Conservation (phyloP, 352 stramenopile genomes). For the Achlya hypogyna region DNA sequence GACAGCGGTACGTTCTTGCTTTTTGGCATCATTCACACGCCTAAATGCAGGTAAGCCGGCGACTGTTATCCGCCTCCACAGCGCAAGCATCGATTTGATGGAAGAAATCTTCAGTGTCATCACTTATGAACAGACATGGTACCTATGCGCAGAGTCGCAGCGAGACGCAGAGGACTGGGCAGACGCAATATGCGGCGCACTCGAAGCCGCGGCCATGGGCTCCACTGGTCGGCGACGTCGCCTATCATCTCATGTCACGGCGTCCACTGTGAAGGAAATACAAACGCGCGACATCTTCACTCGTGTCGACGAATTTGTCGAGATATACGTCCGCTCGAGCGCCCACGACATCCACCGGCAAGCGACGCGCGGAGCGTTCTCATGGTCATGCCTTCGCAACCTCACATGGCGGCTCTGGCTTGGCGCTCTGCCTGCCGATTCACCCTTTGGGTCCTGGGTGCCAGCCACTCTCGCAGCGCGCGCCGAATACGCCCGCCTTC, state of each 20-base stretch:
- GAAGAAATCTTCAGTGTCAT: slow-evolving; percentile 74
- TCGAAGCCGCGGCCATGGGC: slow-evolving; percentile 33
- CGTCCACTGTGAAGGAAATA: slow-evolving; percentile 44
- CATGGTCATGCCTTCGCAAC: slow-evolving; percentile 65
- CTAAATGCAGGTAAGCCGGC: slow-evolving; percentile 21
- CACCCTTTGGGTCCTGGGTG: slow-evolving; percentile 43
- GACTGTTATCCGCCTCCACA: slow-evolving; percentile 51
- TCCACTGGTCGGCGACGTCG: slow-evolving; percentile 23
- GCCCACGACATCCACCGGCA: slow-evolving; percentile 39
- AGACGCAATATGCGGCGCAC: slow-evolving; percentile 45
- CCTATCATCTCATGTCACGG: slow-evolving; percentile 35
- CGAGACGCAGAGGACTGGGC: slow-evolving; percentile 54
- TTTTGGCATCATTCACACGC: background rate
- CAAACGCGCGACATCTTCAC: slow-evolving; percentile 42
- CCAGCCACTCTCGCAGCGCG: slow-evolving; percentile 30
- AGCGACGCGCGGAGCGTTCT: slow-evolving; percentile 48
- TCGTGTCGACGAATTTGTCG: slow-evolving; percentile 60
- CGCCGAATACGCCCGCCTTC: slow-evolving; percentile 32
- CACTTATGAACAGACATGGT: slow-evolving; percentile 70
- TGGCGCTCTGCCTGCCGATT: slow-evolving; percentile 35
- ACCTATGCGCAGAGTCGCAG: slow-evolving; percentile 51
- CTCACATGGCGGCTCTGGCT: slow-evolving; percentile 68
- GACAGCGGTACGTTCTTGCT: slow-evolving; percentile 16
- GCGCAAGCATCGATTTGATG: slow-evolving; percentile 55
- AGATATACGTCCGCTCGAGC: slow-evolving; percentile 52